These are phyloP conservation scores for Leccinum pachyderme DNA, from an alignment of 1,284 basidiomycete genomes.

Conservation along the genomic window DNA sequence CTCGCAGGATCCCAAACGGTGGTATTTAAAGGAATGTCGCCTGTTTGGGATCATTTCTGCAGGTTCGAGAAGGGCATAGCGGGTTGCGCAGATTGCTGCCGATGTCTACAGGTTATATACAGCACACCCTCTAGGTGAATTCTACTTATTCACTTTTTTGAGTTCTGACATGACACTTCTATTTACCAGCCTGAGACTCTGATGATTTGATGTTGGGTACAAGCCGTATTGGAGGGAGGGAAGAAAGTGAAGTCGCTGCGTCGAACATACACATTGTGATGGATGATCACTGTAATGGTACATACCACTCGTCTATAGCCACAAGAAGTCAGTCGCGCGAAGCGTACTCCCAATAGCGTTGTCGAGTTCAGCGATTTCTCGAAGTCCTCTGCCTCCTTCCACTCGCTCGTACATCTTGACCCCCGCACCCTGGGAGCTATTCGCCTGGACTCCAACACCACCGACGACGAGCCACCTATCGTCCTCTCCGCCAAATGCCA, in stretches of 20 bases:
- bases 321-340: conserved; percentile 48
- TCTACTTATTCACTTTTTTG: no score
- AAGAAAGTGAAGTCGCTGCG: no score
- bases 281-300: no score
- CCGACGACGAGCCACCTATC: conserved; percentile 49
- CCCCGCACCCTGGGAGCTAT: conserved; percentile 42
- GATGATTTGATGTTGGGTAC: no score
- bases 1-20: not conserved
- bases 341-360: conserved; percentile 29
- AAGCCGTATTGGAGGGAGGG: no score
- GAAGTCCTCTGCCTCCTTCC: conserved; percentile 46
- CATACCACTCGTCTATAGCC: conserved; percentile 31
- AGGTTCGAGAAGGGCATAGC: not conserved
- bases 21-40: not conserved
- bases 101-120: not conserved
- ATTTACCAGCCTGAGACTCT: no score
- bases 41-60: not conserved
- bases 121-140: no score
- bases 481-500: conserved; percentile 50
- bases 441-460: conserved; percentile 32
- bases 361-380: conserved; percentile 39
- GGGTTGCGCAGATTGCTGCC: not conserved
- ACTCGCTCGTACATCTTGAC: conserved; percentile 52
- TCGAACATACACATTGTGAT: no score
- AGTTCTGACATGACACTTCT: no score